Evolutionary conservation across 805 yeast genomes (phyloP).

Genomic region (Ogataea ganodermae): DNA sequence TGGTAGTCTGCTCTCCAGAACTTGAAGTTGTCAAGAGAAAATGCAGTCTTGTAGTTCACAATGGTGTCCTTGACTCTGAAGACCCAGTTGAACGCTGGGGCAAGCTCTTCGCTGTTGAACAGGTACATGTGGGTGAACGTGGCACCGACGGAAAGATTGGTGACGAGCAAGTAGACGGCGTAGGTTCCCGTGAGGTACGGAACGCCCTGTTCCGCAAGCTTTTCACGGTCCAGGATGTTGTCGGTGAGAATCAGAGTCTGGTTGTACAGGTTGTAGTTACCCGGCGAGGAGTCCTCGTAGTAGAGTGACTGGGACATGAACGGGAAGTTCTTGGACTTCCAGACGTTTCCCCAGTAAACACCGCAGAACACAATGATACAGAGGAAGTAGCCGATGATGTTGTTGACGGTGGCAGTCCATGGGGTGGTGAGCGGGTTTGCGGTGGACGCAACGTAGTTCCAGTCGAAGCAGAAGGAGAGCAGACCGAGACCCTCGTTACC

Average conservation of each 20-base stretch:
- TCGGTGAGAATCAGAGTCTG: constrained; percentile 32
- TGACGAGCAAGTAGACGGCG: constrained; percentile 33
- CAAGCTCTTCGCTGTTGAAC: constrained; percentile 31
- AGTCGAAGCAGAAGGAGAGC: constrained; percentile 35
- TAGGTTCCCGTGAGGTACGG: constrained; percentile 37
- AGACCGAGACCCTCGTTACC: constrained; percentile 37
- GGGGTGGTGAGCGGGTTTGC: constrained; percentile 34
- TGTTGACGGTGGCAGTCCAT: constrained; percentile 31
- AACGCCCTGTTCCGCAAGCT: constrained; percentile 30
- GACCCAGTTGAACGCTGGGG: constrained; percentile 29
- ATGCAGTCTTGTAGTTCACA: constrained; percentile 37
- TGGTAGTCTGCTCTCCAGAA: constrained; percentile 42
- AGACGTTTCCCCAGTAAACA: constrained; percentile 37
- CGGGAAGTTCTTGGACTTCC: constrained; percentile 38
- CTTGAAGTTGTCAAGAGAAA: constrained; percentile 40
- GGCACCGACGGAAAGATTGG: constrained; percentile 37
- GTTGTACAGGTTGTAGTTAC: constrained; percentile 31
- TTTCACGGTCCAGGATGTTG: constrained; percentile 26
- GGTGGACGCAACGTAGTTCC: constrained; percentile 35
- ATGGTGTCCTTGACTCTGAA: constrained; percentile 20
- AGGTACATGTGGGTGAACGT: constrained; percentile 36
- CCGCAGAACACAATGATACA: constrained; percentile 30
- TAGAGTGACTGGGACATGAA: constrained; percentile 36
- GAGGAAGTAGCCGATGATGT: constrained; percentile 33
- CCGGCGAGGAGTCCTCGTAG: constrained; percentile 28